Percentiles rank a stretch among this genome's conserved stretches.
These are phyloP conservation scores for Penicillium sclerotigenum DNA, from an alignment of 2,329 filamentous ascomycete species.

Conservation along the genomic window DNA sequence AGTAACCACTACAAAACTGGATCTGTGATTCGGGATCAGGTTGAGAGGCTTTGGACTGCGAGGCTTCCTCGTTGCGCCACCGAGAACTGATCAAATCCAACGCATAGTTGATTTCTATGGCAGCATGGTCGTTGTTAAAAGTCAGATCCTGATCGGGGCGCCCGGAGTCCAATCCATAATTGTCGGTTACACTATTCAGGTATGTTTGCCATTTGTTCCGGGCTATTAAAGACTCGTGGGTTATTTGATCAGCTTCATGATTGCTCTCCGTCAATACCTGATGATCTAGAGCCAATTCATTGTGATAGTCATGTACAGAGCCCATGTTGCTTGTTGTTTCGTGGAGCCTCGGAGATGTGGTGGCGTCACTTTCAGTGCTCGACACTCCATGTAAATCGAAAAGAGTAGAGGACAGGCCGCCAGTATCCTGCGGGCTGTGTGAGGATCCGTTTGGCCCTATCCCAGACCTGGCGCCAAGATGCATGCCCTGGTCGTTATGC, in stretches of 20 bases:
- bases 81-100: constrained; percentile 30
- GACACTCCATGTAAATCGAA: constrained; percentile 9
- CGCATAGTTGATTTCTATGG: constrained; percentile 54
- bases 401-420: constrained; percentile 6
- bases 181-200: constrained; percentile 35
- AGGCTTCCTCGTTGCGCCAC: constrained; percentile 6
- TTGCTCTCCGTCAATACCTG: constrained; percentile 1
- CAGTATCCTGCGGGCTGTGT: neutral
- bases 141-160: constrained; percentile 66
- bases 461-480: neutral
- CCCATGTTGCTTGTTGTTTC: neutral
- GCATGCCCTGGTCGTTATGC: constrained; percentile 7
- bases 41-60: constrained; percentile 1
- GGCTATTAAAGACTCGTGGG: constrained; percentile 16
- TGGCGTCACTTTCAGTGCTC: neutral
- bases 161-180: constrained; percentile 70
- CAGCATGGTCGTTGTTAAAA: constrained; percentile 67
- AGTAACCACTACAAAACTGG: constrained; percentile 62
- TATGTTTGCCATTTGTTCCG: constrained; percentile 33
- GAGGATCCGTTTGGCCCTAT: neutral
- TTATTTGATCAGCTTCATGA: constrained; percentile 5
- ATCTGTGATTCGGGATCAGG: constrained; percentile 25
- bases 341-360: constrained; percentile 2
- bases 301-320: constrained; percentile 3
- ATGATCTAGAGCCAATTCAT: neutral